Evolutionary conservation across 1,139 yeast species (phyloP).

Genomic region (Starmera stellimalicola): DNA sequence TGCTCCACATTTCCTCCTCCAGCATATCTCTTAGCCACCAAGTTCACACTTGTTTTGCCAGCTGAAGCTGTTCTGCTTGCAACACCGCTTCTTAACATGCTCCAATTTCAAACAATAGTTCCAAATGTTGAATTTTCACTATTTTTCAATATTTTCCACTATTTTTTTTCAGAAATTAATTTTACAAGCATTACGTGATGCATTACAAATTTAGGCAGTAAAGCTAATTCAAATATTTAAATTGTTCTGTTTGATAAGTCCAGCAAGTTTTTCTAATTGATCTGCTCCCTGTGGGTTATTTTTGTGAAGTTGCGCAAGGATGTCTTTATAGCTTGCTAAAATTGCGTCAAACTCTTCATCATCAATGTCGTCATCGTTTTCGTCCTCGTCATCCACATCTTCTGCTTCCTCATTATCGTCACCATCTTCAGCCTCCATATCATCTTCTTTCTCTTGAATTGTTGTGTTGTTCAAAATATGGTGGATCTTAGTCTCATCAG

Average conservation of each 20-base stretch:
- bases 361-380: constrained; percentile 3
- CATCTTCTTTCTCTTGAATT: constrained; percentile 14
- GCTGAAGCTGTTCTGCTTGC: no score
- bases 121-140: neutral
- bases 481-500: constrained; percentile 24
- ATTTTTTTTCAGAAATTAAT: no score
- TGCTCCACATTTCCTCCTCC: neutral
- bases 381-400: constrained; percentile 4
- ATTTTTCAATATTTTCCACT: neutral
- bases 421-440: constrained; percentile 16
- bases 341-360: constrained; percentile 19
- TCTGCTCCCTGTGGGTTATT: constrained; percentile 28
- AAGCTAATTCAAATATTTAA: constrained; percentile 2
- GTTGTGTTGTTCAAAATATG: constrained; percentile 17
- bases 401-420: neutral
- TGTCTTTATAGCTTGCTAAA: constrained; percentile 27
- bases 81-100: no score
- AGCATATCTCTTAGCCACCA: constrained; percentile 1
- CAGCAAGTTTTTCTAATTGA: constrained; percentile 32
- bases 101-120: no score
- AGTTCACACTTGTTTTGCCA: neutral
- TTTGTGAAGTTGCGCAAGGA: constrained; percentile 28
- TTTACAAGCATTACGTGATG: no score
- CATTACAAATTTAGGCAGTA: no score
- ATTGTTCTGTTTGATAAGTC: constrained; percentile 38